Evolutionary conservation across 371 early-diverging fungal genomes (phyloP), one percentile per base, ranked within the genome.

Genomic region (Mortierella sp.): DNA sequence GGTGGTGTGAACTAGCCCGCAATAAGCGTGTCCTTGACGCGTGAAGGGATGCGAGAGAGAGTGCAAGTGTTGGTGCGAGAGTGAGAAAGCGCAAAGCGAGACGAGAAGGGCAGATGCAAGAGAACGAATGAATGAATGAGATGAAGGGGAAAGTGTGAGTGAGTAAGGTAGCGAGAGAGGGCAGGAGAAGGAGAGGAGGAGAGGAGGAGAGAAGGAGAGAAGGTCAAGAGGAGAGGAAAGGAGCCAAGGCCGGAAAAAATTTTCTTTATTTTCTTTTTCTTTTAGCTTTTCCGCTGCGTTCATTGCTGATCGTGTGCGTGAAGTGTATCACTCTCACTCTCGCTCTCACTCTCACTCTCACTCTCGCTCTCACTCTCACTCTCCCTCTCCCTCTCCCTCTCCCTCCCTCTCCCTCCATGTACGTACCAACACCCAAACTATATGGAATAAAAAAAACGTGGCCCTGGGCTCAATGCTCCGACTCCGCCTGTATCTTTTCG

Each of bases 391-490:
- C 43, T 40, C 43, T 40, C 43, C 6, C 43, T 40, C 43, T 40
- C 43, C 6, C 43, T 40, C n/a, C n/a, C n/a, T n/a, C n/a, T n/a
- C n/a, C n/a, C 43, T 4, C 2, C 43, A 6, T 40, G 43, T 40
- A 40, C 43, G 43, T 40, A 40, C 2, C 43, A 40, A 40, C 43
- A 40, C 43, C n/a, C n/a, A n/a, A n/a, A n/a, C n/a, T n/a, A 40
- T 40, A 40, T 14, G 59, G 11, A 9, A 55, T 2, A 59, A 59
- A 67, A 21, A 37, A 37, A 67, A 67, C 67, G 67, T 67, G 67
- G 67, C 67, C 34, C 40, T 24, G 40, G 67, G 67, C 67, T 67
- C 37, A 67, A 3, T 67, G 34, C 40, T 19, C 67, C 67, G 67
- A 67, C 67, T 67, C 67, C 67, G 67, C 67, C 16, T 50, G 16